Evolutionary conservation across 371 early-diverging fungal genomes (phyloP).

Genomic region (Zancudomyces culisetae): DNA sequence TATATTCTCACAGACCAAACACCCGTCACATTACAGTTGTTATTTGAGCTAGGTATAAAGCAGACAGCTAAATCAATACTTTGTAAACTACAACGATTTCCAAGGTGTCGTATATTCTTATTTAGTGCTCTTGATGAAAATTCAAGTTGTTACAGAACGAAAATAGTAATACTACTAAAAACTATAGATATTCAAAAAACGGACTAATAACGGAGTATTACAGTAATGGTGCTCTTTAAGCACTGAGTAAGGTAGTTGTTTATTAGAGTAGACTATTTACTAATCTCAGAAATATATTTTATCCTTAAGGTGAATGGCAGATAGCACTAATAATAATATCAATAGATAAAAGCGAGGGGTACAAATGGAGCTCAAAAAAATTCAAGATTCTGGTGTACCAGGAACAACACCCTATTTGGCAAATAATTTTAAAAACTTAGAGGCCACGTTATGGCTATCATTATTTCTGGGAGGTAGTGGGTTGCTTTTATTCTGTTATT

Average conservation of each 20-base stretch:
- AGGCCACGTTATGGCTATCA: constrained; percentile 16
- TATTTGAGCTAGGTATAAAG: no score
- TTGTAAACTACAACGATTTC: no score
- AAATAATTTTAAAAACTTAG: constrained; percentile 16
- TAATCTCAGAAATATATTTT: not conserved
- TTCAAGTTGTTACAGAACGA: no score
- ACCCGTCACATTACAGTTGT: no score
- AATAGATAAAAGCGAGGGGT: not conserved
- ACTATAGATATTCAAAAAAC: no score
- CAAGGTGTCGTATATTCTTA: no score
- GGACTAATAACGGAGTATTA: not conserved
- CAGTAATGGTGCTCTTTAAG: no score
- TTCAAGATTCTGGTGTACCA: not conserved
- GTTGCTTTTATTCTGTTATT: constrained; percentile 16
- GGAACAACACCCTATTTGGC: constrained; percentile 3
- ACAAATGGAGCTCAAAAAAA: not conserved
- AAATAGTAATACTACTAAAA: no score
- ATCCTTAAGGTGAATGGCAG: not conserved
- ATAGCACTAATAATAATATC: not conserved
- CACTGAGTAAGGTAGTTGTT: not conserved
- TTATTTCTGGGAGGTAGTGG: constrained; percentile 12
- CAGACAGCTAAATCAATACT: no score
- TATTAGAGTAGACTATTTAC: not conserved
- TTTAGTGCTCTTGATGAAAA: no score
- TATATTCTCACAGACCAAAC: no score